Evolutionary conservation across 768 basidiomycete genomes (phyloP).

Genomic region (Mycena epipterygia): DNA sequence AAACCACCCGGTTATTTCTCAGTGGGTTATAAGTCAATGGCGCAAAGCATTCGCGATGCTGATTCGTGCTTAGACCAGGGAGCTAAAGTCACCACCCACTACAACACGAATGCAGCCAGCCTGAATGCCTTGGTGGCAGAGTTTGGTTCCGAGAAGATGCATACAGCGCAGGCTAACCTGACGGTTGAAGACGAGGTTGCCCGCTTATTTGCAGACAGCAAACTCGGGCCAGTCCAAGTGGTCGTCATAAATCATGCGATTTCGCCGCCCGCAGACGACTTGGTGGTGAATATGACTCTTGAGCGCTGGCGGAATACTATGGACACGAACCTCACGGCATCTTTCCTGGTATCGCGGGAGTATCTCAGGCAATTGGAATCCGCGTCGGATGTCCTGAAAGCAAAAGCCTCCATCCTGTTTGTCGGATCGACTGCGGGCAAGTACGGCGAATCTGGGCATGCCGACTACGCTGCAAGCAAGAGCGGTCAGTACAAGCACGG

Average conservation of each 20-base stretch:
- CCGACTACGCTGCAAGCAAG: conserved; percentile 20
- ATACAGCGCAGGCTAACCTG: conserved; percentile 70
- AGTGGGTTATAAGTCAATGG: too few relatives aligned
- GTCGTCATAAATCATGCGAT: conserved; percentile 74
- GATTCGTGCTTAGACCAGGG: conserved; percentile 67
- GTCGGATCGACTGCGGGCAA: conserved; percentile 82
- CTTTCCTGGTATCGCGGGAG: conserved; percentile 77
- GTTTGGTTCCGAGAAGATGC: conserved; percentile 50
- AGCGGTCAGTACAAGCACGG: background rate
- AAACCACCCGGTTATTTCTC: too few relatives aligned
- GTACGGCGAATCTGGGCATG: conserved; percentile 77
- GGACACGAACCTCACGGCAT: conserved; percentile 72
- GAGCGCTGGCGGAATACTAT: conserved; percentile 75
- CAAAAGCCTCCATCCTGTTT: conserved; percentile 71
- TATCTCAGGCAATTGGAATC: conserved; percentile 65
- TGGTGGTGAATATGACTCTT: conserved; percentile 70
- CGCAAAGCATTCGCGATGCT: too few relatives aligned
- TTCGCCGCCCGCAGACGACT: conserved; percentile 58
- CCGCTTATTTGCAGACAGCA: conserved; percentile 61
- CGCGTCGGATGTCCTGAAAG: conserved; percentile 55
- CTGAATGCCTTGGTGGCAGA: conserved; percentile 56
- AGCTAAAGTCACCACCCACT: conserved; percentile 80
- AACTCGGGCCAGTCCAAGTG: conserved; percentile 69
- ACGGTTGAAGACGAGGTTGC: conserved; percentile 66
- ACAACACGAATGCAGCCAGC: conserved; percentile 64